phyloP scores from a whole-genome alignment of 2,329 filamentous ascomycete species.

The Talaromyces rugulosus region DNA sequence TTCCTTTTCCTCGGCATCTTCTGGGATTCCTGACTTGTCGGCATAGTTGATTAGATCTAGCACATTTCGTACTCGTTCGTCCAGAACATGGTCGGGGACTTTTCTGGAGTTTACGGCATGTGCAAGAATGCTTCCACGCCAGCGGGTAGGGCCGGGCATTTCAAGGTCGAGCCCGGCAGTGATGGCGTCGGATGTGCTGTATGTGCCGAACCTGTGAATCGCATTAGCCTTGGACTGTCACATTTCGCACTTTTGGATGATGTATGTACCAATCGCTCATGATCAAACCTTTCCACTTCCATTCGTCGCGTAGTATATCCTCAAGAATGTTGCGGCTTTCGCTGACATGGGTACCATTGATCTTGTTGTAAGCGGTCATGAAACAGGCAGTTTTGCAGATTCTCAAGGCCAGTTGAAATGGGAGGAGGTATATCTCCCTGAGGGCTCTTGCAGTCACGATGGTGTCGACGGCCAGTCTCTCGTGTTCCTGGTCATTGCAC shows the following conservation, averaged over 20 bases:
- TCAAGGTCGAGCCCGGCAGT: constrained; percentile 45
- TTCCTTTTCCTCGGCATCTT: constrained; percentile 51
- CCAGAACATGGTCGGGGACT: constrained; percentile 51
- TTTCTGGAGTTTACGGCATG: constrained; percentile 53
- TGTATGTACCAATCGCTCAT: constrained; percentile 43
- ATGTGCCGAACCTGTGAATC: constrained; percentile 40
- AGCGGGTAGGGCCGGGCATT: constrained; percentile 45
- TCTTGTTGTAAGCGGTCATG: constrained; percentile 58
- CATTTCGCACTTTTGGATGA: neutral
- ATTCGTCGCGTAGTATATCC: constrained; percentile 43
- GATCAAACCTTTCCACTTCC: constrained; percentile 43
- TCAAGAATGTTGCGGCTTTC: constrained; percentile 39
- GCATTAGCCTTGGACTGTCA: neutral
- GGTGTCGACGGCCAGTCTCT: constrained; percentile 39
- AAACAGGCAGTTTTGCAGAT: constrained; percentile 53
- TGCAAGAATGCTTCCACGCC: constrained; percentile 36
- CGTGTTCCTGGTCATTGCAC: constrained; percentile 45
- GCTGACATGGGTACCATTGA: constrained; percentile 49
- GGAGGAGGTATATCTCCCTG: constrained; percentile 60
- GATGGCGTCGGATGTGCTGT: constrained; percentile 42
- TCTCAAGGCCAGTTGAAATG: constrained; percentile 59
- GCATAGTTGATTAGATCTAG: constrained; percentile 58
- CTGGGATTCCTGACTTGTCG: constrained; percentile 50
- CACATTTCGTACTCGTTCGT: constrained; percentile 55
- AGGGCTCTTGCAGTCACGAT: constrained; percentile 50